These are phyloP conservation scores for Dictyophora rubrovolvata DNA, from an alignment of 768 basidiomycete genomes.

Conservation along the genomic window DNA sequence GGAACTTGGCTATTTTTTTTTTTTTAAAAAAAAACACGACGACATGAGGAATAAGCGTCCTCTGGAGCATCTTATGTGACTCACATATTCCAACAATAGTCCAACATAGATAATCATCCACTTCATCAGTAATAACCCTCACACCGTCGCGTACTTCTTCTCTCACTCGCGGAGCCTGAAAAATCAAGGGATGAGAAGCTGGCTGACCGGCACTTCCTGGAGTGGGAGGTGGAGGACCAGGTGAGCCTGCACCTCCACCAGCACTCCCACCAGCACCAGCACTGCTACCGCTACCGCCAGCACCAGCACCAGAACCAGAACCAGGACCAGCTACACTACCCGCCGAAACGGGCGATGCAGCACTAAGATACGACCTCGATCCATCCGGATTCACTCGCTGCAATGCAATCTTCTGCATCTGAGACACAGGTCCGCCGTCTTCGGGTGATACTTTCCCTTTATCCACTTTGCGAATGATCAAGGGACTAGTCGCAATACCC, in stretches of 20 bases:
- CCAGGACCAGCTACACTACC: not conserved
- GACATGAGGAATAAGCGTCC: not conserved
- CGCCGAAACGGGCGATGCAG: constrained; percentile 69
- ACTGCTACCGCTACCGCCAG: too few species aligned
- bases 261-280: too few species aligned
- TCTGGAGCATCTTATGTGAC: constrained; percentile 5
- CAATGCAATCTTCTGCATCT: constrained; percentile 94
- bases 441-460: constrained; percentile 81
- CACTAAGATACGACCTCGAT: constrained; percentile 78
- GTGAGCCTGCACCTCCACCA: constrained; percentile 33
- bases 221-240: constrained; percentile 56
- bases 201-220: constrained; percentile 68
- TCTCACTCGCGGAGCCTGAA: constrained; percentile 67
- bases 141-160: constrained; percentile 76
- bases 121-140: constrained; percentile 70
- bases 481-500: constrained; percentile 75
- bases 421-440: constrained; percentile 86
- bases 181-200: constrained; percentile 72
- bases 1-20: constrained; percentile 93
- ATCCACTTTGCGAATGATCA: constrained; percentile 87
- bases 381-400: constrained; percentile 77
- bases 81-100: constrained; percentile 91
- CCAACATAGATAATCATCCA: constrained; percentile 94
- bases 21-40: constrained; percentile 25
- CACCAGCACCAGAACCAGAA: too few species aligned